A percentile compares a stretch with the other conserved stretches of the same genome.
phyloP scores from a whole-genome alignment of 768 basidiomycete genomes.

The Strobilomyces echinocephalus region DNA sequence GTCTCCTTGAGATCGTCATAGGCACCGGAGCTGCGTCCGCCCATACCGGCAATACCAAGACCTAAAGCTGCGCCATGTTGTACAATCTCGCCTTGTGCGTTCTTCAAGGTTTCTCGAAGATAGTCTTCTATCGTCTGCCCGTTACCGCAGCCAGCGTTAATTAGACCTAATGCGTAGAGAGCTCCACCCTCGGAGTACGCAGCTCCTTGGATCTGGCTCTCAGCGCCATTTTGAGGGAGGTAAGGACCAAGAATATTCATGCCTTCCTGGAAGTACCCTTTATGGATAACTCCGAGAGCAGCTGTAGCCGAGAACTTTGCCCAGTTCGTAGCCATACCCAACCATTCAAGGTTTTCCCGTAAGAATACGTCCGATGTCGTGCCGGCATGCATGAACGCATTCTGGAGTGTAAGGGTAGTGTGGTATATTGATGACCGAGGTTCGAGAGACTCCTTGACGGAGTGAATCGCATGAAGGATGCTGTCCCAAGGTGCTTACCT shows the following conservation, averaged over 20 bases:
- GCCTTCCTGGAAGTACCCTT: conserved; percentile 92
- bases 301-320: conserved; percentile 98
- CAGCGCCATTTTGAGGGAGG: conserved; percentile 73
- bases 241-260: conserved; percentile 91
- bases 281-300: conserved; percentile 95
- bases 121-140: conserved; percentile 65
- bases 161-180: conserved; percentile 91
- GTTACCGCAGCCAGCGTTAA: conserved; percentile 87
- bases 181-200: conserved; percentile 94
- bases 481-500: conserved; percentile 43
- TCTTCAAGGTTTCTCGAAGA: conserved; percentile 74
- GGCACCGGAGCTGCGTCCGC: conserved; percentile 79
- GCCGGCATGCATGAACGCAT: conserved; percentile 98
- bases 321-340: conserved; percentile 94
- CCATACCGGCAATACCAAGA: conserved; percentile 94
- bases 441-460: conserved; percentile 75
- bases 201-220: conserved; percentile 71
- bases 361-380: conserved; percentile 94
- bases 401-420: conserved; percentile 91
- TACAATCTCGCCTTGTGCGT: conserved; percentile 76
- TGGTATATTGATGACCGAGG: conserved; percentile 96
- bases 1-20: conserved; percentile 89
- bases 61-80: conserved; percentile 97
- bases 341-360: conserved; percentile 95
- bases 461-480: conserved; percentile 4